These are phyloP conservation scores for Penicillium flavigenum DNA, from an alignment of 495 filamentous ascomycete species.

Conservation along the genomic window DNA sequence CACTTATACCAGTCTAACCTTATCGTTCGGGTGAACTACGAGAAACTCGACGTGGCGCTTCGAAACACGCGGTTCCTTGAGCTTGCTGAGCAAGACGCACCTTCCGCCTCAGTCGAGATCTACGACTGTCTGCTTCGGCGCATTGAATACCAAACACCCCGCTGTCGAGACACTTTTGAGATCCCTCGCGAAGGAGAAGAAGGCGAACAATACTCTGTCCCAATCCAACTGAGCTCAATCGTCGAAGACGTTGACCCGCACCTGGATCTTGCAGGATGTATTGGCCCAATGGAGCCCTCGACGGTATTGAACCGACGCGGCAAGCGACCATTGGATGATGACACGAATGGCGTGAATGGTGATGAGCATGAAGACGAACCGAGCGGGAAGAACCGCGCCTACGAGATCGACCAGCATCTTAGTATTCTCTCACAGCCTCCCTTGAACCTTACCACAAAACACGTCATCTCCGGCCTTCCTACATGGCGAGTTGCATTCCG, in stretches of 20 bases:
- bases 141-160: constrained; percentile 64
- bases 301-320: constrained; percentile 28
- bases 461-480: constrained; percentile 49
- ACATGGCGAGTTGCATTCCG: constrained; percentile 81
- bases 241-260: constrained; percentile 41
- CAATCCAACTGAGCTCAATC: constrained; percentile 38
- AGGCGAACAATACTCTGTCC: constrained; percentile 39
- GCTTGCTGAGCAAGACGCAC: constrained; percentile 56
- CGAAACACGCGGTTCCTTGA: constrained; percentile 73
- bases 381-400: constrained; percentile 40
- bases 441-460: constrained; percentile 58
- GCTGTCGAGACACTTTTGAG: constrained; percentile 65
- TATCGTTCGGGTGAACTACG: constrained; percentile 78
- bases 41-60: constrained; percentile 76
- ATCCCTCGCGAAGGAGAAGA: constrained; percentile 55
- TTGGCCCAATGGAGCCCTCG: constrained; percentile 36
- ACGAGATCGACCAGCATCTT: constrained; percentile 74
- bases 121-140: constrained; percentile 70
- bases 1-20: constrained; percentile 48
- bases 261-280: constrained; percentile 40
- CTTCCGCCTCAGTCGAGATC: constrained; percentile 59
- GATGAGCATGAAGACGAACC: constrained; percentile 24
- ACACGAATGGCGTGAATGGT: constrained; percentile 39
- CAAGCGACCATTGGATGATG: constrained; percentile 36
- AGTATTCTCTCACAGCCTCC: constrained; percentile 70